Evolutionary conservation across 2,329 filamentous ascomycete genomes (phyloP).

Genomic region (Taxawa tesnikishii): DNA sequence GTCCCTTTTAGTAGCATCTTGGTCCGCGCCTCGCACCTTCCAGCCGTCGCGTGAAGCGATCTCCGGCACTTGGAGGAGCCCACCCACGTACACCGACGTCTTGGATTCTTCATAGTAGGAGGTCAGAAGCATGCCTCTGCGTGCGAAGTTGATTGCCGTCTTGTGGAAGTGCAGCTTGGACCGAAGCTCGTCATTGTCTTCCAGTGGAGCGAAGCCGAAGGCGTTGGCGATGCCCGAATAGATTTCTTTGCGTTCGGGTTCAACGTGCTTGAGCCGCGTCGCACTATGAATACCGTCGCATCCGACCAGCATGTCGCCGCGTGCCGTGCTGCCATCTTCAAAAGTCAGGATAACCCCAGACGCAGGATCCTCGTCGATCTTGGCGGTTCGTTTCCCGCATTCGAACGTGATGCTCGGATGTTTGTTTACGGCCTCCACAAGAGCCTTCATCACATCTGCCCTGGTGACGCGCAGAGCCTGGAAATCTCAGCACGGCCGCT

Average conservation of each 20-base stretch:
- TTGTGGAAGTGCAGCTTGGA: conserved; percentile 24
- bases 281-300: conserved; percentile 26
- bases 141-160: conserved; percentile 33
- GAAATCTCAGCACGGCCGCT: not conserved
- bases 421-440: conserved; percentile 26
- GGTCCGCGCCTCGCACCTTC: conserved; percentile 31
- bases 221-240: conserved; percentile 35
- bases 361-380: conserved; percentile 24
- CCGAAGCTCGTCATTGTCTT: conserved; percentile 16
- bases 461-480: conserved; percentile 29
- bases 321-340: conserved; percentile 20
- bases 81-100: conserved; percentile 30
- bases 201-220: conserved; percentile 30
- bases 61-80: conserved; percentile 30
- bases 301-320: conserved; percentile 22
- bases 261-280: conserved; percentile 30
- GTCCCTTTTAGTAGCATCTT: conserved; percentile 27
- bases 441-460: conserved; percentile 30
- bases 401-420: conserved; percentile 28
- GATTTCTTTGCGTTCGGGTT: conserved; percentile 27
- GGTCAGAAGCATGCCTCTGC: conserved; percentile 31
- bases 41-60: conserved; percentile 31
- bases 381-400: conserved; percentile 29
- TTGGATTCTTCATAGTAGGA: conserved; percentile 23
- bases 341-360: conserved; percentile 21